phyloP scores from a whole-genome alignment of 768 basidiomycete species.

The Ramaria sp. region DNA sequence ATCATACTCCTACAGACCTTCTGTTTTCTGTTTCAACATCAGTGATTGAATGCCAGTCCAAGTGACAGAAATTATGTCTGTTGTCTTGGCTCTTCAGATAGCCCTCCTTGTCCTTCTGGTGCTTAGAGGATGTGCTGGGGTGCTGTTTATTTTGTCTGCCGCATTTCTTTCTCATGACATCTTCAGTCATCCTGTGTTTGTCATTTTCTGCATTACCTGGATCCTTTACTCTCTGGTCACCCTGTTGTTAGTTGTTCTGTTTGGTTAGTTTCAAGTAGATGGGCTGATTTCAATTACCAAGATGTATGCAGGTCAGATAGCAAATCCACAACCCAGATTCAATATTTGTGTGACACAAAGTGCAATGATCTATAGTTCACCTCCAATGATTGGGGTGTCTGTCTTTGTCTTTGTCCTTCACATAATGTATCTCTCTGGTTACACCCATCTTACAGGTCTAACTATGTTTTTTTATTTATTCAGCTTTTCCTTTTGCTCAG shows the following conservation, averaged over 20 bases:
- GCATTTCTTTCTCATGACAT: background rate
- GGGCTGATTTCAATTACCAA: background rate
- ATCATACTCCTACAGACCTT: no score
- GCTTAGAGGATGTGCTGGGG: background rate
- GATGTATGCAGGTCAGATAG: background rate
- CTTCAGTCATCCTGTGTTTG: background rate
- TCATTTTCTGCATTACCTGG: slow-evolving; percentile 1
- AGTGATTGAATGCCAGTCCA: no score
- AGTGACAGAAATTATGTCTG: no score
- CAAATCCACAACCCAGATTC: background rate
- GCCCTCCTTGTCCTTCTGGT: background rate
- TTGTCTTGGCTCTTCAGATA: no score
- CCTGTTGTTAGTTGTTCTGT: background rate
- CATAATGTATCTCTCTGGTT: background rate
- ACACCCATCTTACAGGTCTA: background rate
- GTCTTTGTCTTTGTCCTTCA: slow-evolving; percentile 1
- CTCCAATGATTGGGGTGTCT: background rate
- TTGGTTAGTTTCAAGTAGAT: background rate
- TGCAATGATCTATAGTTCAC: background rate
- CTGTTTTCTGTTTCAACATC: no score
- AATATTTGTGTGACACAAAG: background rate
- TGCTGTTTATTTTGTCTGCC: background rate
- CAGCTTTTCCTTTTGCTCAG: background rate
- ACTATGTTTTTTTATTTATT: background rate
- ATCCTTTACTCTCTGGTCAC: background rate